Evolutionary conservation across 805 yeast genomes (phyloP), one percentile per base, ranked within the genome.

Genomic region (Naumovozyma baii): DNA sequence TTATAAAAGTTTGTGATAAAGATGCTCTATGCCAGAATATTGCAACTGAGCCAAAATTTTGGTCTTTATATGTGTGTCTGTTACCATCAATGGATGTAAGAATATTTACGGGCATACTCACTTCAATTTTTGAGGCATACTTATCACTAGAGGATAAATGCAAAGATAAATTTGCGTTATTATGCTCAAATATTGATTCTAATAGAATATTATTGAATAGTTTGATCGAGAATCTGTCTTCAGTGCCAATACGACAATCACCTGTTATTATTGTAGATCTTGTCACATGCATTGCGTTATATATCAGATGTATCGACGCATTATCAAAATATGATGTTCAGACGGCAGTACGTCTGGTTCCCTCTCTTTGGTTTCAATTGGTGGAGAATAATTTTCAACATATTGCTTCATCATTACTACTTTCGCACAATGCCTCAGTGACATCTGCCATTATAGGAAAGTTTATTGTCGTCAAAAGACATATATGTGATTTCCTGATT

Each of bases 331-430:
- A 13, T 22, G 37, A 38, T n/a, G 46, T 49, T n/a, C 32, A 39
- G 12, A 42, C 38, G 12, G 42, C 52, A 16, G 49, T 43, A 10
- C 31, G 35, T 8, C 15, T 43, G 12, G 37, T 50, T 5, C 40
- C 51, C 12, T 32, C 40, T 3, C 32, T 43, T 14, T 34, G 36
- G 18, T 31, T 47, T 1, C 42, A 40, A 14, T 36, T 43, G 15
- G 37, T 42, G 5, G 42, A 42, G 9, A 39, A 45, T 33, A 48
- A 45, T 8, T 36, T 49, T 10, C 44, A 51, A 18, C 34, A 37
- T 17, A 39, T 45, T 4, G 36, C 46, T 13, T 44, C 52, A 3
- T 30, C 47, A 19, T 34, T 51, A 12, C 33, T 52, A 14, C 44
- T 43, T 31, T 37, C 47, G 5, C 41, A 36, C 9, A 40, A 25